Percentiles rank a stretch among this genome's conserved stretches.
Evolutionary conservation across 2,329 filamentous ascomycete genomes (phyloP).

Genomic region (Monosporascus cannonballus): DNA sequence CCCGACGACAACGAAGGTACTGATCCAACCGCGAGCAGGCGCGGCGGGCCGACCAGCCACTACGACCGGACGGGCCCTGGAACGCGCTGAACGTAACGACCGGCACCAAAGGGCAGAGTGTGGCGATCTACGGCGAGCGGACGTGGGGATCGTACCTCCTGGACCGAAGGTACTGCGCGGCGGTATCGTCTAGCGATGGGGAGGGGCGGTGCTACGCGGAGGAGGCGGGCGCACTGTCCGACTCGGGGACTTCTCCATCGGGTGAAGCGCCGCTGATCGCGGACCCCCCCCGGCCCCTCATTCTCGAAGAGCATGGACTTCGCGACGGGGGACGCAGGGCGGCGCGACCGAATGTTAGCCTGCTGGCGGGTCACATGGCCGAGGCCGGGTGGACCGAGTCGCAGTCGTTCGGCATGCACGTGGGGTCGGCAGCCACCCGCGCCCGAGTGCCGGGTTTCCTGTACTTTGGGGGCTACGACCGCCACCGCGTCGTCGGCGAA

Average conservation of each 20-base stretch:
- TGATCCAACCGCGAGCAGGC: too few species aligned
- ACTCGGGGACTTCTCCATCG: too few species aligned
- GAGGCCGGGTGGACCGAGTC: conserved; percentile 19
- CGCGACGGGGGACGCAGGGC: background rate
- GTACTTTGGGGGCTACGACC: conserved; percentile 30
- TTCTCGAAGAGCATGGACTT: background rate
- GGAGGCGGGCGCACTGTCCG: conserved; percentile 1
- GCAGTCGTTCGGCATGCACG: conserved; percentile 32
- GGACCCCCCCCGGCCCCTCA: too few species aligned
- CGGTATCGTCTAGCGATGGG: conserved; percentile 1
- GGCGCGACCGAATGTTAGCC: background rate
- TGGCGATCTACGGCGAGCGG: conserved; percentile 16
- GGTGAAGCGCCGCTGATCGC: too few species aligned
- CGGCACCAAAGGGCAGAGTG: conserved; percentile 4
- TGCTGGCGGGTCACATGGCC: conserved; percentile 1
- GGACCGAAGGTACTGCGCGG: conserved; percentile 8
- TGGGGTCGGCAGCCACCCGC: conserved; percentile 23
- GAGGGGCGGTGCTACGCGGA: conserved; percentile 6
- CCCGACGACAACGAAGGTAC: too few species aligned
- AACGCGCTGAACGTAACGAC: conserved; percentile 14
- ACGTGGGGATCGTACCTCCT: conserved; percentile 16
- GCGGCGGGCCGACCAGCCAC: background rate
- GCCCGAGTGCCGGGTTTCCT: conserved; percentile 23
- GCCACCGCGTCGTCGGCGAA: conserved; percentile 24
- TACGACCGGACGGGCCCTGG: conserved; percentile 26